Conservation (phyloP, 1,284 basidiomycete genomes). For the Ganoderma boninense region DNA sequence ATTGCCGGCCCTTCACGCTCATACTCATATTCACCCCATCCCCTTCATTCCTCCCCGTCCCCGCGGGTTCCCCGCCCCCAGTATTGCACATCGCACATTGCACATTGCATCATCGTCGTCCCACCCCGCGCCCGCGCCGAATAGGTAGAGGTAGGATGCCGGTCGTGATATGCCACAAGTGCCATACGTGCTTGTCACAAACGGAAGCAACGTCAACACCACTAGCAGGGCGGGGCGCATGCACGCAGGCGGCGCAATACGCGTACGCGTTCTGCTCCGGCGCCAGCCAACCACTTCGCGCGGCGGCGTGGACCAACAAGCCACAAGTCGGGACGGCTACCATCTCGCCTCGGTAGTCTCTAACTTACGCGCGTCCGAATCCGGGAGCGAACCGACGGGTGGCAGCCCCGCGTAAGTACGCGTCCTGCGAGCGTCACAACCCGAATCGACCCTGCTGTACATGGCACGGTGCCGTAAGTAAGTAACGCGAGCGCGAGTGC, state of each 20-base stretch:
- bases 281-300: background rate
- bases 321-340: slow-evolving; percentile 1
- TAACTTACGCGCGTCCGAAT: too few relatives aligned
- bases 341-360: too few relatives aligned
- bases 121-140: background rate
- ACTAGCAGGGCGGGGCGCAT: background rate
- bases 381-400: background rate
- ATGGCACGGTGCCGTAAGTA: too few relatives aligned
- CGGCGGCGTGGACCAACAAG: slow-evolving; percentile 4
- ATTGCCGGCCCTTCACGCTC: slow-evolving; percentile 21
- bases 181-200: background rate
- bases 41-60: background rate
- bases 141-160: background rate
- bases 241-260: background rate
- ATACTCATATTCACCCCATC: background rate
- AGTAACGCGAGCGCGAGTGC: background rate
- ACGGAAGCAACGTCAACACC: too few relatives aligned
- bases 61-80: background rate
- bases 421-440: too few relatives aligned
- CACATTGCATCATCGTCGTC: background rate
- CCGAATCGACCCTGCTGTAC: background rate
- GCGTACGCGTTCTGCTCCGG: background rate
- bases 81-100: too few relatives aligned
- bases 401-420: background rate
- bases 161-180: too few relatives aligned